phyloP scores from a whole-genome alignment of 768 basidiomycete species.

The Clathrus columnatus region DNA sequence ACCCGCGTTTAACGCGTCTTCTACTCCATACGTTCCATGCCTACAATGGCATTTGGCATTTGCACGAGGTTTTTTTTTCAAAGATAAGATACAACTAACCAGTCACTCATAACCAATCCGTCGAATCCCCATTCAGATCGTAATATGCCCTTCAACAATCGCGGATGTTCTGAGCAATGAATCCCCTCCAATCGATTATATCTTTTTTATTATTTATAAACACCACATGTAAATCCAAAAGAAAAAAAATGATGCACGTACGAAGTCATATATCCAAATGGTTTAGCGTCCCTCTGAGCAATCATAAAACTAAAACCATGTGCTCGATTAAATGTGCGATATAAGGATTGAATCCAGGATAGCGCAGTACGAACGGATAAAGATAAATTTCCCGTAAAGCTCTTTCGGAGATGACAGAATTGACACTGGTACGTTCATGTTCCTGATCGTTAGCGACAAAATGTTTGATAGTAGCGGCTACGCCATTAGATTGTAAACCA shows the following conservation, averaged over 20 bases:
- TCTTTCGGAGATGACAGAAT: conserved; percentile 40
- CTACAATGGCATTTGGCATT: conserved; percentile 14
- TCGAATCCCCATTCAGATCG: conserved; percentile 59
- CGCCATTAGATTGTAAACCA: conserved; percentile 67
- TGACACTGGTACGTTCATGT: conserved; percentile 58
- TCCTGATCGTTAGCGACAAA: conserved; percentile 82
- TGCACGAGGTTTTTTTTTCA: neutral
- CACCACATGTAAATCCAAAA: neutral
- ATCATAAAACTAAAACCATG: conserved; percentile 46
- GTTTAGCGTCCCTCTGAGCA: conserved; percentile 52
- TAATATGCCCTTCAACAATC: conserved; percentile 43
- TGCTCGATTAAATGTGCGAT: neutral
- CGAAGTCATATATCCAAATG: conserved; percentile 64
- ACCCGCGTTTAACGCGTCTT: conserved; percentile 47
- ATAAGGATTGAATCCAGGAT: neutral
- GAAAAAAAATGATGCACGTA: conserved; percentile 22
- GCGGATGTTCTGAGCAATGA: conserved; percentile 48
- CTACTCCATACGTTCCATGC: conserved; percentile 37
- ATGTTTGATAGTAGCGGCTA: conserved; percentile 74
- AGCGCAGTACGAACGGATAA: neutral
- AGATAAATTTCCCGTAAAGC: conserved; percentile 53
- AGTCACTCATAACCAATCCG: conserved; percentile 55
- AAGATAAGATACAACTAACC: conserved; percentile 24
- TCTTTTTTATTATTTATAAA: conserved; percentile 18
- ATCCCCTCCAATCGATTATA: conserved; percentile 55